Conservation (phyloP, 148 eudicot genomes). For the Amaranthus cruentus region DNA sequence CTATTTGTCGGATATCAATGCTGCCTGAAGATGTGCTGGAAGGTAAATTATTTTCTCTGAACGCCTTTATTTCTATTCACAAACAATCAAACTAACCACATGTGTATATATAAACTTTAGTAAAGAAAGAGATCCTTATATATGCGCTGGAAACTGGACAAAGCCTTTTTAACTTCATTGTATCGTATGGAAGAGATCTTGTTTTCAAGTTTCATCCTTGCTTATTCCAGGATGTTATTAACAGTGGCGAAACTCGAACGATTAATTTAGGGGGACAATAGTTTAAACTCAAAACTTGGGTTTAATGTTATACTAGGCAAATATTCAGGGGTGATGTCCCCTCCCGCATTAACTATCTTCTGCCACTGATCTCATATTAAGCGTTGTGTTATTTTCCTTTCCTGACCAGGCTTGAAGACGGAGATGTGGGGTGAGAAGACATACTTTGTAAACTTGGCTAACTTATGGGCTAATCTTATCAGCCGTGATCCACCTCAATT, state of each 20-base stretch:
- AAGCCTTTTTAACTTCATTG: not conserved
- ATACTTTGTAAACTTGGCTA: slow-evolving; percentile 60
- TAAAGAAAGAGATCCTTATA: not conserved
- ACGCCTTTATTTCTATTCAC: not conserved
- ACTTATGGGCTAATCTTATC: slow-evolving; percentile 73
- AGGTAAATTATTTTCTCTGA: slow-evolving; percentile 36
- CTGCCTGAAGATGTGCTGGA: slow-evolving; percentile 46
- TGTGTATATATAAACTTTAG: too few relatives aligned
- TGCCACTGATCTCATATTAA: not conserved
- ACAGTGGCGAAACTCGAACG: too few relatives aligned
- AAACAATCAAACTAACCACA: not conserved
- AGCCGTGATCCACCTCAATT: slow-evolving; percentile 56
- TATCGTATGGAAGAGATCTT: not conserved
- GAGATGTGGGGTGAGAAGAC: slow-evolving; percentile 49
- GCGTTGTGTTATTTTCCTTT: not conserved
- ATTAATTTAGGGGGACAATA: too few relatives aligned
- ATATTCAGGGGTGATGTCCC: too few relatives aligned
- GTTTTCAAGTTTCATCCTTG: not conserved
- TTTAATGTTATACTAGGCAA: too few relatives aligned
- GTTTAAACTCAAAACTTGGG: too few relatives aligned
- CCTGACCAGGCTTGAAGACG: slow-evolving; percentile 46
- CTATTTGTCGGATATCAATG: slow-evolving; percentile 55
- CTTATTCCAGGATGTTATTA: not conserved
- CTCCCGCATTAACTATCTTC: not conserved
- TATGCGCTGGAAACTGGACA: not conserved